Conservation (phyloP, 1,284 basidiomycete genomes). For the Anthracocystis walkeri region DNA sequence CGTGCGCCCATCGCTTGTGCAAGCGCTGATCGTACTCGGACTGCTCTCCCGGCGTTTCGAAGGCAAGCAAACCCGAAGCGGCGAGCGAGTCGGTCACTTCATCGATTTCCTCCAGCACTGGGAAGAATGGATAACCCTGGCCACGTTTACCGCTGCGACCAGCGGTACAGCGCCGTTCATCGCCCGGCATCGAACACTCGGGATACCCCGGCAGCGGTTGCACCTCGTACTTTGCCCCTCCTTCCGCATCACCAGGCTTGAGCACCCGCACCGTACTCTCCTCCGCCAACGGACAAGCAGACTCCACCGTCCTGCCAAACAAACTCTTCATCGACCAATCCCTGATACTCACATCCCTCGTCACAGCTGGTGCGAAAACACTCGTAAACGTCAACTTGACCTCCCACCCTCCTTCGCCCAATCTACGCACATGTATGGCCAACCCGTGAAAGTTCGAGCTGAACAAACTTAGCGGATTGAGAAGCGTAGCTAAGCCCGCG, state of each 20-base stretch:
- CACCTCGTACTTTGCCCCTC: constrained; percentile 13
- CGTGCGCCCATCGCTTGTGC: constrained; percentile 22
- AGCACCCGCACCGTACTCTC: constrained; percentile 39
- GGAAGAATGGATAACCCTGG: constrained; percentile 9
- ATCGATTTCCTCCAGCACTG: constrained; percentile 25
- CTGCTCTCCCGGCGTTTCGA: constrained; percentile 31
- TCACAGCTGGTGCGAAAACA: constrained; percentile 78
- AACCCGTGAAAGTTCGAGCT: constrained; percentile 89
- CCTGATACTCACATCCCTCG: constrained; percentile 25
- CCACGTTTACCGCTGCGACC: background rate
- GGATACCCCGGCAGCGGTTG: constrained; percentile 26
- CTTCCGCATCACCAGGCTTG: constrained; percentile 40
- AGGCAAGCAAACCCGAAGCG: constrained; percentile 21
- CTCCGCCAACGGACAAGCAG: constrained; percentile 51
- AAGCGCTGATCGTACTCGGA: constrained; percentile 26
- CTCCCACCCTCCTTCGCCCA: constrained; percentile 74
- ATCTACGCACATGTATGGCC: constrained; percentile 75
- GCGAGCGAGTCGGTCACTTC: constrained; percentile 40
- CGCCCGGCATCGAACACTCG: constrained; percentile 8
- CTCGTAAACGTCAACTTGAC: constrained; percentile 83
- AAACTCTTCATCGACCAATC: constrained; percentile 57
- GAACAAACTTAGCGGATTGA: constrained; percentile 88
- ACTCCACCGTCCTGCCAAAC: constrained; percentile 36
- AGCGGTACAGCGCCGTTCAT: background rate
- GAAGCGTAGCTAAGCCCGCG: constrained; percentile 85